Evolutionary conservation across 192 early-diverging fungal genomes (phyloP).

Genomic region (Gamsiella multidivaricata): DNA sequence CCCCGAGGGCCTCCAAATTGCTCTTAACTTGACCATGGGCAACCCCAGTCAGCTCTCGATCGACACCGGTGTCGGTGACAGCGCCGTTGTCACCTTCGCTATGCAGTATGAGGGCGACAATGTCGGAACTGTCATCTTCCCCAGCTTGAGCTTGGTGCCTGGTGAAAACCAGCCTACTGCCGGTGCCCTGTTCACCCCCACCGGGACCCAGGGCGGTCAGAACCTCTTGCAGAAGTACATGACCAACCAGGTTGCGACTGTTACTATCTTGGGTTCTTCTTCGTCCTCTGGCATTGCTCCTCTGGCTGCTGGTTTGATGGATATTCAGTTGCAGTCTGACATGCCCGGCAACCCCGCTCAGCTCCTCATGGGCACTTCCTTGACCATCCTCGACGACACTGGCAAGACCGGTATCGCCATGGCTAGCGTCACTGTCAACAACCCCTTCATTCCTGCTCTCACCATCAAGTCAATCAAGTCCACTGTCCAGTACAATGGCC

Average conservation of each 20-base stretch:
- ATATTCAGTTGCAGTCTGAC: conserved; percentile 53
- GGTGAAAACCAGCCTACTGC: conserved; percentile 58
- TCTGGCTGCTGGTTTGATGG: conserved; percentile 57
- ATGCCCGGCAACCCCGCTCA: conserved; percentile 61
- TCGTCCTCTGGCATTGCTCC: conserved; percentile 59
- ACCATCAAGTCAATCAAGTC: conserved; percentile 61
- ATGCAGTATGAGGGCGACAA: conserved; percentile 56
- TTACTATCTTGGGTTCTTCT: conserved; percentile 57
- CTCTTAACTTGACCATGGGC: conserved; percentile 55
- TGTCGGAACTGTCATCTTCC: conserved; percentile 61
- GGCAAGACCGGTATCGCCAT: conserved; percentile 55
- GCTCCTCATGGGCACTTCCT: conserved; percentile 53
- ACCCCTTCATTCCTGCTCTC: conserved; percentile 66
- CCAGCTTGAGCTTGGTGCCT: conserved; percentile 57
- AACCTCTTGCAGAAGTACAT: conserved; percentile 63
- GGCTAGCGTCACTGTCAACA: conserved; percentile 60
- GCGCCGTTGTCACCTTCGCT: conserved; percentile 59
- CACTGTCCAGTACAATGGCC: conserved; percentile 55
- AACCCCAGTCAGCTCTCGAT: conserved; percentile 63
- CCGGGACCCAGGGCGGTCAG: conserved; percentile 54
- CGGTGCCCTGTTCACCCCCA: conserved; percentile 60
- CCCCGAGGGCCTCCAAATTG: conserved; percentile 53
- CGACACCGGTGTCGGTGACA: conserved; percentile 59
- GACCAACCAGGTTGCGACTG: conserved; percentile 54
- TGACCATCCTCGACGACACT: conserved; percentile 59